Evolutionary conservation across 768 basidiomycete genomes (phyloP), one percentile per base, ranked within the genome.

Genomic region (Favolaschia claudopus): DNA sequence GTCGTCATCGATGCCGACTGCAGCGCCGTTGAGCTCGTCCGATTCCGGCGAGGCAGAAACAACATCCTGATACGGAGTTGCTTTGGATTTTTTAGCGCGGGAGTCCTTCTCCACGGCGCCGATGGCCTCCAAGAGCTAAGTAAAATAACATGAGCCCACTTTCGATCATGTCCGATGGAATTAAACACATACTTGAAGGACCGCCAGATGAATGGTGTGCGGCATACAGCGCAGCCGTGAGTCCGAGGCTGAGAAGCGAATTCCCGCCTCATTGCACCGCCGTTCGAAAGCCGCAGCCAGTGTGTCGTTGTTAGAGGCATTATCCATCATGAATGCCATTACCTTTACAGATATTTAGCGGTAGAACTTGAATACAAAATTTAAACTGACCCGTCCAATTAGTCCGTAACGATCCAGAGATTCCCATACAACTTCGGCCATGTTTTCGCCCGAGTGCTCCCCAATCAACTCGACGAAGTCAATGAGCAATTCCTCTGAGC

Each of bases 221-320:
- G 74, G 77, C 72, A 77, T 74, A 62, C 76, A 78, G 20, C 65
- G 70, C 19, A 74, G 46, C 2, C 71, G 67, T 5, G 73, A 64
- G 17, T 68, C 44, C 7, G 7, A 14, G 1, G 72, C 66, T 14
- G 59, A 62, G 46, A 78, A 74, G 1, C 15, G 2, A 20, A 77
- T 69, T 0, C 60, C 58, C 7, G 48, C 54, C 1, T 43, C 59
- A 0, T n/a, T 2, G 36, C 63, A 68, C 5, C 54, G 55, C 0
- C 15, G 10, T 33, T 64, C 69, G 33, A 78, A 64, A 0, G 34
- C 60, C 0, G 58, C 44, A 2, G 74, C 55, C 19, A 77, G 19
- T 0, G 72, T 77, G 49, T 79, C 71, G 44, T 78, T 77, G 49
- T 77, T 78, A 0, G 67, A 53, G 5, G 75, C 74, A 57, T 78